Conservation (phyloP, 208 protist species). For the Tetramitus jugosus region DNA sequence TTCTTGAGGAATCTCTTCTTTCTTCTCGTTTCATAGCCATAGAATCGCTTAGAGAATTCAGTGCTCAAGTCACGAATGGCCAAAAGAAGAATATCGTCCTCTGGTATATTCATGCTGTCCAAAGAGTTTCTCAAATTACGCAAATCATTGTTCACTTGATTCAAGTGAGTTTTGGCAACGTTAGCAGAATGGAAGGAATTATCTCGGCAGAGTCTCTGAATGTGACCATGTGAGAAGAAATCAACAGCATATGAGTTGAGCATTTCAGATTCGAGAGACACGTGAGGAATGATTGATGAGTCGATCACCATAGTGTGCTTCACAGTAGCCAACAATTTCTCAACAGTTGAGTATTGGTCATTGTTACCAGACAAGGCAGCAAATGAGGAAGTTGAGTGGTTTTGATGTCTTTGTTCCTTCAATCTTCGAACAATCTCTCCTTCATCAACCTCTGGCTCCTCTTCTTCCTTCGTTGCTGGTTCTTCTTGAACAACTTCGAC, state of each 20-base stretch:
- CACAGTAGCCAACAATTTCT: not conserved
- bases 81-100: too few species aligned
- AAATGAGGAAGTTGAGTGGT: not conserved
- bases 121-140: too few species aligned
- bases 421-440: not conserved
- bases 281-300: not conserved
- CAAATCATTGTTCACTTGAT: too few species aligned
- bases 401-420: not conserved
- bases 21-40: too few species aligned
- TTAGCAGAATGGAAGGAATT: not conserved
- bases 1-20: too few species aligned
- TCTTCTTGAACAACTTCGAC: not conserved
- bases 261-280: not conserved
- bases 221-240: not conserved
- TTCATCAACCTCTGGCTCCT: too few species aligned
- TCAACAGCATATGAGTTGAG: not conserved
- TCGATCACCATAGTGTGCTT: not conserved
- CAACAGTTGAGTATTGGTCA: not conserved
- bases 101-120: too few species aligned
- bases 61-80: too few species aligned
- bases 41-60: too few species aligned
- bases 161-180: not conserved
- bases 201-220: not conserved
- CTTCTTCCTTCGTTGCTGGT: too few species aligned
- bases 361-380: not conserved